These are phyloP conservation scores for Sequoiadendron giganteum DNA, from an alignment of 75 land plant species.

Conservation along the genomic window DNA sequence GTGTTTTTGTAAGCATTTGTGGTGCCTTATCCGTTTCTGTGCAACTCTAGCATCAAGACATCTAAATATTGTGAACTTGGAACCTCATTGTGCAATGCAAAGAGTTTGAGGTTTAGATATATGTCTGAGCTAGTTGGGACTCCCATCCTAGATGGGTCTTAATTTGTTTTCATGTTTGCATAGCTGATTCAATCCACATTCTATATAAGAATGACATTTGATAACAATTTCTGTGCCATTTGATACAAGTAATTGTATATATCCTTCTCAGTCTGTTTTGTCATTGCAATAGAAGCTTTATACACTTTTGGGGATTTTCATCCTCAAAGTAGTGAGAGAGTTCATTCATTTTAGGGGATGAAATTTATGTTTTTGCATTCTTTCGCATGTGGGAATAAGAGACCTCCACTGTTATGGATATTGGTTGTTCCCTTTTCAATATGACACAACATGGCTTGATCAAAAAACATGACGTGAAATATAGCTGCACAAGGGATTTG, in stretches of 20 bases:
- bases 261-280: background rate
- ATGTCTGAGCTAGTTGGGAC: background rate
- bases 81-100: no score
- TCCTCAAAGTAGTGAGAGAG: background rate
- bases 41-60: no score
- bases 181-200: background rate
- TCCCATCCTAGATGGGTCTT: background rate
- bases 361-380: background rate
- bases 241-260: background rate
- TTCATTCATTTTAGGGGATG: background rate
- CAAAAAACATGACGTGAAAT: background rate
- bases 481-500: background rate
- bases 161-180: background rate
- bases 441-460: background rate
- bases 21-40: no score
- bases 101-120: no score
- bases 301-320: background rate
- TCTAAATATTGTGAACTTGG: background rate
- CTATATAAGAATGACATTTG: background rate
- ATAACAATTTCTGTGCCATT: background rate
- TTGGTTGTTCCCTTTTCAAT: background rate
- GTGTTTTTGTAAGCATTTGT: no score
- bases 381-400: background rate
- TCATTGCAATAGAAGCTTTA: background rate
- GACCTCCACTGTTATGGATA: background rate